Conservation (phyloP, 768 basidiomycete species). For the Dioszegia hungarica region DNA sequence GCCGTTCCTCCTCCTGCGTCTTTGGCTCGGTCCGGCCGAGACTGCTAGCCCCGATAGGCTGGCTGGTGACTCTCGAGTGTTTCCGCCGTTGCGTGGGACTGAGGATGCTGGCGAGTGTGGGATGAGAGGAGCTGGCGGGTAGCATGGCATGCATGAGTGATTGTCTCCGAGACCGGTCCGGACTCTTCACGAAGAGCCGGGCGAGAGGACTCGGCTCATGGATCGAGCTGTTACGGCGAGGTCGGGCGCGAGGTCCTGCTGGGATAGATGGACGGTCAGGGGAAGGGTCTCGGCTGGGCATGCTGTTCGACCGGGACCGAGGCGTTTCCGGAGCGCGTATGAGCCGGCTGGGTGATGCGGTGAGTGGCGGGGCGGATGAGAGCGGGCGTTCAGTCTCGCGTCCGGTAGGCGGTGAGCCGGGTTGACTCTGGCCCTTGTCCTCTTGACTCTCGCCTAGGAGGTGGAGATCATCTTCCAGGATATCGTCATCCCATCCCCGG, state of each 20-base stretch:
- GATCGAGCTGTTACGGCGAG: slow-evolving; percentile 35
- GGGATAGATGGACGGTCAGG: not conserved
- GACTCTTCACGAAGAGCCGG: slow-evolving; percentile 34
- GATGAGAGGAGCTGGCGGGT: slow-evolving; percentile 6
- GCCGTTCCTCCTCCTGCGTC: too few species aligned
- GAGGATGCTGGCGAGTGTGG: slow-evolving; percentile 1
- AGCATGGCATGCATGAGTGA: not conserved
- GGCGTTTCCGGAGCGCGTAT: slow-evolving; percentile 4
- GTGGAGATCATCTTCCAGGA: slow-evolving; percentile 18
- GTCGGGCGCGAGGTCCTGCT: slow-evolving; percentile 10
- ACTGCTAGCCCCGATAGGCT: not conserved
- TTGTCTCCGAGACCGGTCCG: not conserved
- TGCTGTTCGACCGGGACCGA: slow-evolving; percentile 8
- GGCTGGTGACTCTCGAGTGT: slow-evolving; percentile 4
- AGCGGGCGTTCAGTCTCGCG: not conserved
- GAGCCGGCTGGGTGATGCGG: slow-evolving; percentile 11
- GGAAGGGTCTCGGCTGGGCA: not conserved
- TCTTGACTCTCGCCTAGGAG: slow-evolving; percentile 21
- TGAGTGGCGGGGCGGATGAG: not conserved
- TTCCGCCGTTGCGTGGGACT: slow-evolving; percentile 1
- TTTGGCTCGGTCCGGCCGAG: too few species aligned
- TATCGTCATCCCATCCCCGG: slow-evolving; percentile 46
- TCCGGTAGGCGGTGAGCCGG: not conserved
- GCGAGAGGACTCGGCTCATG: slow-evolving; percentile 47
- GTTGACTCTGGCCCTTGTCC: not conserved